Evolutionary conservation across 2,329 filamentous ascomycete genomes (phyloP), one percentile per base, ranked within the genome.

Genomic region (Nothophoma quercina): DNA sequence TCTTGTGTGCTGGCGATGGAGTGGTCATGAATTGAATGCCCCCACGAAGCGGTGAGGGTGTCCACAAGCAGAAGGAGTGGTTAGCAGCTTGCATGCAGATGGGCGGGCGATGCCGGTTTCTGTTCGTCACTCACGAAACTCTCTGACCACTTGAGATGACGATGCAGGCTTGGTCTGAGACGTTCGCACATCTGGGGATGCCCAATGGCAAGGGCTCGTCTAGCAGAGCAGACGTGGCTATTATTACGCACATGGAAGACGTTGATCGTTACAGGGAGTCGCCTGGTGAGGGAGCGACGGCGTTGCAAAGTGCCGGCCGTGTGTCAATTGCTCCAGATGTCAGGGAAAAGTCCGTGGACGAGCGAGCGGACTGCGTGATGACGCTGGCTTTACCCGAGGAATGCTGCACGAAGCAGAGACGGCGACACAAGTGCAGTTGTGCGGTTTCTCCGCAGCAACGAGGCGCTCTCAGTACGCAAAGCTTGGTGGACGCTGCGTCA

Each of bases 61-160:
- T 34, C 43, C 21, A 29, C 44, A 32, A 30, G 55, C 35, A 54
- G 45, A 41, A 9, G 47, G 36, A 51, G 51, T 43, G 44, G 43
- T 45, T 33, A 39, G 35, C 40, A 41, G 36, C 26, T 34, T 32
- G 52, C 52, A 55, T 43, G 42, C 44, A 25, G 44, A 43, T 32
- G 53, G 29, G 59, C 62, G 64, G 65, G 59, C 65, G 54, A 58
- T 56, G 45, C 65, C 64, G 67, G 67, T 60, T 62, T 57, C 54
- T 58, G 33, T 40, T 56, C 50, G 61, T 52, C 42, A 23, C 30
- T 25, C 13, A 21, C 43, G 16, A 38, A 42, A 32, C 25, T 43
- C 35, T 1, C 36, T 47, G 32, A 33, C 42, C 42, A 52, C n/a
- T 33, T 60, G 55, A 35, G 40, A 8, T 29, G 34, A 26, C 15